phyloP scores from a whole-genome alignment of 345 rosid species.

The Linum trigynum region DNA sequence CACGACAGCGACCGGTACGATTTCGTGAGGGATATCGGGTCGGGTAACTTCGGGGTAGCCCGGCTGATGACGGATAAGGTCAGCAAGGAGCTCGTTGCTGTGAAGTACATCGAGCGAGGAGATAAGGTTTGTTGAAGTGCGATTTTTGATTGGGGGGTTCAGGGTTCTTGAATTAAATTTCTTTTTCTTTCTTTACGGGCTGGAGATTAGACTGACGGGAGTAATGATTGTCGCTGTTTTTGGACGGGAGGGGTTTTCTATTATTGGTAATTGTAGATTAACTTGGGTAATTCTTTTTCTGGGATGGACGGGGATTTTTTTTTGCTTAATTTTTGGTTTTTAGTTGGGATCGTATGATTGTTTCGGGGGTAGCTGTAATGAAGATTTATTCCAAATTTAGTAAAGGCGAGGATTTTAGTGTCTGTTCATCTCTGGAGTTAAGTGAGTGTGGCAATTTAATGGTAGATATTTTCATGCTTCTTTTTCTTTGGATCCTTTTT shows the following conservation, averaged over 20 bases:
- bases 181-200: too few species aligned
- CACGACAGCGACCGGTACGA: slow-evolving; percentile 34
- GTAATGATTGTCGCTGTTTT: neutral
- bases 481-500: too few species aligned
- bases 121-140: slow-evolving; percentile 16
- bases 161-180: too few species aligned
- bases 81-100: slow-evolving; percentile 26
- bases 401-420: neutral
- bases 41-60: slow-evolving; percentile 27
- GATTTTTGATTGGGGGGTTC: neutral
- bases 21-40: slow-evolving; percentile 25
- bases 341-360: neutral
- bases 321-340: neutral
- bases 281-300: neutral
- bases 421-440: neutral
- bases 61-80: slow-evolving; percentile 26
- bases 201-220: too few species aligned
- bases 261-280: neutral
- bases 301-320: neutral
- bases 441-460: neutral
- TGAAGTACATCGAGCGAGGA: slow-evolving; percentile 26
- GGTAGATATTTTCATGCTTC: neutral
- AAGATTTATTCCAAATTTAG: neutral
- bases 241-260: neutral
- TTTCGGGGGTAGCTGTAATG: neutral